Conservation (phyloP, 1,139 yeast genomes). For the Yamadazyma taylorii region DNA sequence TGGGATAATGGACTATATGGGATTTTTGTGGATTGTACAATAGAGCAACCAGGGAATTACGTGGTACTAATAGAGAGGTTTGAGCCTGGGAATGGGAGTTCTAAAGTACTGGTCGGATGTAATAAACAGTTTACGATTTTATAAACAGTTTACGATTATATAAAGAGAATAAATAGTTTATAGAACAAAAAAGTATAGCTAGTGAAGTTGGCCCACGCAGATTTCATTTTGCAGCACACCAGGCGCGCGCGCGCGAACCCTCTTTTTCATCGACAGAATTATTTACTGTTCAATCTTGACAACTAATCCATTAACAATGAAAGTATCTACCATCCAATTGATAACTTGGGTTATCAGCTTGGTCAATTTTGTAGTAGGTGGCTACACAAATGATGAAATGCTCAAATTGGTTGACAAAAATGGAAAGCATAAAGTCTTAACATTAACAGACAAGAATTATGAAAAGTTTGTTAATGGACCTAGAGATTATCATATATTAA, state of each 20-base stretch:
- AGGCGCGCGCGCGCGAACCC: no score
- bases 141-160: no score
- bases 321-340: conserved; percentile 17
- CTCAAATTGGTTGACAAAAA: conserved; percentile 19
- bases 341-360: conserved; percentile 15
- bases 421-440: conserved; percentile 24
- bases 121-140: conserved; percentile 1
- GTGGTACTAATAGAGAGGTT: conserved; percentile 49
- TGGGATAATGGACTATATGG: conserved; percentile 50
- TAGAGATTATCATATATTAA: conserved; percentile 66
- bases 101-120: conserved; percentile 40
- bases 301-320: conserved; percentile 22
- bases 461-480: conserved; percentile 61
- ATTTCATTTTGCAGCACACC: not conserved
- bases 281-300: not conserved
- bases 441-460: conserved; percentile 61
- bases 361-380: conserved; percentile 24
- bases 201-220: not conserved
- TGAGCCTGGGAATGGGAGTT: conserved; percentile 44
- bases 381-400: conserved; percentile 30
- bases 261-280: not conserved
- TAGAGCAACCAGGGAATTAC: conserved; percentile 30
- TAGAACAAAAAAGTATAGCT: no score
- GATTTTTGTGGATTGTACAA: conserved; percentile 34
- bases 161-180: no score